Evolutionary conservation across 257 asterid genomes (phyloP).

Genomic region (Forsythia viridissima): DNA sequence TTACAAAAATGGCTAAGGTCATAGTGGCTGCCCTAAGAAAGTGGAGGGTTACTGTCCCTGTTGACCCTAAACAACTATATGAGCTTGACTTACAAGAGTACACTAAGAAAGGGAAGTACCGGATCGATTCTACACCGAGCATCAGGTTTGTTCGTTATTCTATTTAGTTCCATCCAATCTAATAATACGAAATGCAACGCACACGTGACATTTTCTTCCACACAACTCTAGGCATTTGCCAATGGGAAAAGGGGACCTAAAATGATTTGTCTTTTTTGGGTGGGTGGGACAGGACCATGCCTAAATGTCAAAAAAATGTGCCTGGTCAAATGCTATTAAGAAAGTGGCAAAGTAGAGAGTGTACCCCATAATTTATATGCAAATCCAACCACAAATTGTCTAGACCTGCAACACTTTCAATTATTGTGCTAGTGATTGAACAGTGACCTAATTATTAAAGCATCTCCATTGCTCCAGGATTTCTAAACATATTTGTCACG

Average conservation of each 20-base stretch:
- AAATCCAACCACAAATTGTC: too few species aligned
- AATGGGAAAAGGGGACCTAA: neutral
- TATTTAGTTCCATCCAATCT: neutral
- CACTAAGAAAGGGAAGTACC: slow-evolving; percentile 45
- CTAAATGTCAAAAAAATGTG: neutral
- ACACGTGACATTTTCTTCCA: too few species aligned
- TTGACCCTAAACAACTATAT: slow-evolving; percentile 56
- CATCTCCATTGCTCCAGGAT: too few species aligned
- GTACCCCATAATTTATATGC: neutral
- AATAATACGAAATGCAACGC: too few species aligned
- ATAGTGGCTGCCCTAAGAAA: slow-evolving; percentile 68
- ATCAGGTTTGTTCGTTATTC: slow-evolving; percentile 48
- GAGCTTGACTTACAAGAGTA: slow-evolving; percentile 63
- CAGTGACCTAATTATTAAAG: neutral
- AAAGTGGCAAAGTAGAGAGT: neutral
- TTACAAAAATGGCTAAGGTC: slow-evolving; percentile 74
- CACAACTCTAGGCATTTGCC: neutral
- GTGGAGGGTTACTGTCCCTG: slow-evolving; percentile 51
- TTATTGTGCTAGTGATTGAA: neutral
- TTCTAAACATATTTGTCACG: too few species aligned
- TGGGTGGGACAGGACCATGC: neutral
- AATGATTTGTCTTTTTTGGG: neutral
- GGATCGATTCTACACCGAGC: slow-evolving; percentile 72
- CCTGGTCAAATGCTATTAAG: neutral
- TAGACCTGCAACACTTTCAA: neutral